Evolutionary conservation across 345 rosid genomes (phyloP).

Genomic region (Ceriops tagal): DNA sequence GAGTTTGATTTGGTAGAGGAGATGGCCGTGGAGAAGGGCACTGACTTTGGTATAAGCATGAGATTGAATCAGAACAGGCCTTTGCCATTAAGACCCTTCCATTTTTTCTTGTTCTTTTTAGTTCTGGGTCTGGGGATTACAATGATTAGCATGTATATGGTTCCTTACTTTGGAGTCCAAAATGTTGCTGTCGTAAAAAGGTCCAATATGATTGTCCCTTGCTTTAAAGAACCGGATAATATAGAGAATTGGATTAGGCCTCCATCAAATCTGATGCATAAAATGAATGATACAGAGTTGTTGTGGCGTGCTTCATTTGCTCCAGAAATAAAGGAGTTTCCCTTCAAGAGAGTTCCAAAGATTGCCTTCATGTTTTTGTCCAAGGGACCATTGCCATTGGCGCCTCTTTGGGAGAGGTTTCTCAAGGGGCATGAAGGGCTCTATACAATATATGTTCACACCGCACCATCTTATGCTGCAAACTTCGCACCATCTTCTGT

Average conservation of each 20-base stretch:
- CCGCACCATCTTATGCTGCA: constrained; percentile 54
- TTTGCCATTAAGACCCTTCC: constrained; percentile 30
- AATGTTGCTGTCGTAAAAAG: constrained; percentile 8
- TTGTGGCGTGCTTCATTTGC: constrained; percentile 83
- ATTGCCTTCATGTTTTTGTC: constrained; percentile 93
- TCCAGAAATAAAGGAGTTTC: constrained; percentile 51
- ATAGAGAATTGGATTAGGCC: constrained; percentile 24
- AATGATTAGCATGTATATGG: constrained; percentile 24
- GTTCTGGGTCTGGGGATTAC: constrained; percentile 30
- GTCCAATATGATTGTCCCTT: constrained; percentile 19
- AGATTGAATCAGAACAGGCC: constrained; percentile 19
- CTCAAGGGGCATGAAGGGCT: constrained; percentile 60
- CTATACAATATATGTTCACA: constrained; percentile 72
- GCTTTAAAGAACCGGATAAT: constrained; percentile 14
- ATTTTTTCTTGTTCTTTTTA: constrained; percentile 26
- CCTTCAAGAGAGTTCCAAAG: constrained; percentile 70
- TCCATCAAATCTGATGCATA: constrained; percentile 25
- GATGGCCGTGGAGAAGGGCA: constrained; percentile 18
- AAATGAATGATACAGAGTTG: constrained; percentile 54
- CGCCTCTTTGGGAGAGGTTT: constrained; percentile 90
- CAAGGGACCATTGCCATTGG: constrained; percentile 82
- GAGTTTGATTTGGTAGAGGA: not conserved
- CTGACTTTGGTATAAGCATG: constrained; percentile 7
- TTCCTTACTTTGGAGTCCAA: constrained; percentile 25
- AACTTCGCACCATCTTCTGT: constrained; percentile 52